A percentile compares a stretch with the other conserved stretches of the same genome.
Conservation (phyloP, 805 yeast species). For the Yueomyces sp. region DNA sequence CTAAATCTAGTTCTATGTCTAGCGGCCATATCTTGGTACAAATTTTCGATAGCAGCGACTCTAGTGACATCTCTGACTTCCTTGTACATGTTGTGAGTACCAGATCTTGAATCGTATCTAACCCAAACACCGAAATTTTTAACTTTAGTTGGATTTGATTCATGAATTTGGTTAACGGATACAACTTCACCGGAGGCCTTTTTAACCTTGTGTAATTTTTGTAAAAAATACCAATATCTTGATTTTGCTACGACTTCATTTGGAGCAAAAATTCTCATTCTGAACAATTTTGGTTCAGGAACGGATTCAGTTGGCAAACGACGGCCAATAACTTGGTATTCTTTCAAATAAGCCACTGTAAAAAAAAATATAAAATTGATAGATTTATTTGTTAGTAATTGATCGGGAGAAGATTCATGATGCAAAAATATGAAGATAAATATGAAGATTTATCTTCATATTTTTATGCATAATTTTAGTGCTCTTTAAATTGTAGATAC, state of each 20-base stretch:
- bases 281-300: slow-evolving; percentile 99
- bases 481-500: too few relatives aligned
- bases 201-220: slow-evolving; percentile 98
- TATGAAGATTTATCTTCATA: too few relatives aligned
- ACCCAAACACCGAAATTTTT: slow-evolving; percentile 99
- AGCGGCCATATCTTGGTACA: slow-evolving; percentile 99
- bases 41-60: slow-evolving; percentile 95
- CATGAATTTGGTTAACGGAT: slow-evolving; percentile 80
- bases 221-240: slow-evolving; percentile 99
- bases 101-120: slow-evolving; percentile 99
- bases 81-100: slow-evolving; percentile 99
- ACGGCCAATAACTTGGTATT: slow-evolving; percentile 99
- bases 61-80: slow-evolving; percentile 99
- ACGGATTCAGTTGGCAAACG: slow-evolving; percentile 98
- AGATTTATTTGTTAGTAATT: too few relatives aligned
- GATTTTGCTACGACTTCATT: slow-evolving; percentile 99
- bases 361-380: not conserved
- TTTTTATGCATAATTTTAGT: too few relatives aligned
- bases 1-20: slow-evolving; percentile 99
- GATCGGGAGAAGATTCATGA: too few relatives aligned
- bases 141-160: slow-evolving; percentile 96
- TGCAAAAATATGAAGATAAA: too few relatives aligned
- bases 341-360: slow-evolving; percentile 89
- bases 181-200: slow-evolving; percentile 99
- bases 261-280: slow-evolving; percentile 99